phyloP scores from a whole-genome alignment of 2,329 filamentous ascomycete species.

The Colletotrichum tabaci region DNA sequence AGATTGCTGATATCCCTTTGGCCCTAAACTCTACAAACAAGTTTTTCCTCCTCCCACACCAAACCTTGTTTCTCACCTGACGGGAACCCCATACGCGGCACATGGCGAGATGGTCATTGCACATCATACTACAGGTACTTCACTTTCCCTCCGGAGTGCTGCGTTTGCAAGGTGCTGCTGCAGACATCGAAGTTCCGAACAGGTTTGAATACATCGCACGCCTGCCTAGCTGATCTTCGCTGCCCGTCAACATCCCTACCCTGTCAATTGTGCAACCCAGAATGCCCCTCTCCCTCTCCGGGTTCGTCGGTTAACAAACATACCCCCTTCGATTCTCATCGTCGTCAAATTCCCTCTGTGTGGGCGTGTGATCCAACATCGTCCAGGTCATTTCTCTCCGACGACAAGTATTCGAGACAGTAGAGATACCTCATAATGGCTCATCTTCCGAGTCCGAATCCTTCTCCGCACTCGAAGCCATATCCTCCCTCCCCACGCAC shows the following conservation, averaged over 20 bases:
- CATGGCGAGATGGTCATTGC: neutral
- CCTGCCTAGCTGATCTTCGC: slow-evolving; percentile 26
- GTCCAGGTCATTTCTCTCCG: slow-evolving; percentile 4
- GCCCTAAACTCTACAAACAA: slow-evolving; percentile 25
- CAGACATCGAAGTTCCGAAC: neutral
- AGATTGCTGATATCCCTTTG: neutral
- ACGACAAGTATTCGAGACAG: neutral
- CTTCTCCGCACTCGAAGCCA: slow-evolving; percentile 4
- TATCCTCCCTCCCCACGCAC: neutral
- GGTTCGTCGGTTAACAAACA: slow-evolving; percentile 3
- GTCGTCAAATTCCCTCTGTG: neutral
- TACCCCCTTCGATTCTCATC: neutral
- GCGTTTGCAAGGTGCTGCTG: neutral
- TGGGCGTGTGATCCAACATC: neutral
- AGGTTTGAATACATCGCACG: neutral
- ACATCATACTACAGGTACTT: neutral
- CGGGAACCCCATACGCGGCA: neutral
- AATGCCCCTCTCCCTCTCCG: neutral
- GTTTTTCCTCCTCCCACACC: slow-evolving; percentile 8
- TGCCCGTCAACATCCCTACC: slow-evolving; percentile 40
- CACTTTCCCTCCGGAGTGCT: neutral
- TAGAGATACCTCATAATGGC: neutral
- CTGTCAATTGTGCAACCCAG: neutral
- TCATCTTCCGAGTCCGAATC: neutral
- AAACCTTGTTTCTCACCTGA: neutral